These are phyloP conservation scores for Calonectria crousiana DNA, from an alignment of 2,329 filamentous ascomycete genomes.

Conservation along the genomic window DNA sequence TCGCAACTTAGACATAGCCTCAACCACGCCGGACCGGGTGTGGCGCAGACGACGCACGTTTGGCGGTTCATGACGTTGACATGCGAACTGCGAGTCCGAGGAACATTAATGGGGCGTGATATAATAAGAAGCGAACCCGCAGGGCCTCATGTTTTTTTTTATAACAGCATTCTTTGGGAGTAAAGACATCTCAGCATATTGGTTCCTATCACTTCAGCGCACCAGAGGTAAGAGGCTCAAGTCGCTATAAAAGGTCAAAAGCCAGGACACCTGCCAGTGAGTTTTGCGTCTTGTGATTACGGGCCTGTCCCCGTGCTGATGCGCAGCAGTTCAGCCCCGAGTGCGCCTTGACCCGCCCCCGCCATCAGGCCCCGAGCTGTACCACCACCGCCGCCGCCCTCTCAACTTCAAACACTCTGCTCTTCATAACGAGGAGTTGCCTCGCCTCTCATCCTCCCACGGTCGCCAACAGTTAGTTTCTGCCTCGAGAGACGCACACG, in stretches of 20 bases:
- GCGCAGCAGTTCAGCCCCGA: slow-evolving; percentile 12
- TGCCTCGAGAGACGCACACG: background rate
- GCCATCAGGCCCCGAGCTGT: background rate
- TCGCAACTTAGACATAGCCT: slow-evolving; percentile 37
- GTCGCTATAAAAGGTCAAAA: background rate
- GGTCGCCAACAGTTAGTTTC: background rate
- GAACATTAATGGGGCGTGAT: background rate
- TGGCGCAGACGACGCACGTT: slow-evolving; percentile 32
- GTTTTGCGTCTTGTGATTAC: slow-evolving; percentile 18
- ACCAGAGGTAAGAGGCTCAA: background rate
- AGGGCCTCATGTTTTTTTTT: background rate
- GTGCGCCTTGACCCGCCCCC: slow-evolving; percentile 24
- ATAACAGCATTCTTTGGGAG: background rate
- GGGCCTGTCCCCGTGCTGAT: slow-evolving; percentile 15
- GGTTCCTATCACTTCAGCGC: background rate
- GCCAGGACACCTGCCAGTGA: background rate
- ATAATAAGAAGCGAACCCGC: background rate
- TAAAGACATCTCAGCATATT: background rate
- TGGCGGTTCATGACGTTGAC: slow-evolving; percentile 36
- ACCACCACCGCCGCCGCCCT: background rate
- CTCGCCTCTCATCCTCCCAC: background rate
- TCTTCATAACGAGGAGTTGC: slow-evolving; percentile 8
- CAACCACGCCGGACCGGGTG: slow-evolving; percentile 26
- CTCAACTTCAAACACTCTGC: slow-evolving; percentile 6
- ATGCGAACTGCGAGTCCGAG: slow-evolving; percentile 13